A percentile compares a stretch with the other conserved stretches of the same genome.
Evolutionary conservation across 2,329 filamentous ascomycete genomes (phyloP).

Genomic region (Trichophyton verrucosum): DNA sequence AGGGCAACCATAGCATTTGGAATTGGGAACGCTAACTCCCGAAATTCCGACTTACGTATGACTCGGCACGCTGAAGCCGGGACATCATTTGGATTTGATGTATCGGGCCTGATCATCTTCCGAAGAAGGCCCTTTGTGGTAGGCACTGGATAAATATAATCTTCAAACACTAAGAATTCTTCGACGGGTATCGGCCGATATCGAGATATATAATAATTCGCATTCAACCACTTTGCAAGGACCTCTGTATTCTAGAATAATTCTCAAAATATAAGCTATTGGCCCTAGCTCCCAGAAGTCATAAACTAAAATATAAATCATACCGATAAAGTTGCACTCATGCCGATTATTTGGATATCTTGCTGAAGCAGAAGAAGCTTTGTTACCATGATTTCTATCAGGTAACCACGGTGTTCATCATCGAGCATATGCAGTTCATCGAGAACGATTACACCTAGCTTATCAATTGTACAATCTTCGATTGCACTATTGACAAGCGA

Average conservation of each 20-base stretch:
- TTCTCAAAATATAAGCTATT: background rate
- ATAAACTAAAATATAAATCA: constrained; percentile 14
- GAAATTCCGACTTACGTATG: constrained; percentile 46
- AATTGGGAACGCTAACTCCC: constrained; percentile 52
- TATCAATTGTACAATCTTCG: constrained; percentile 54
- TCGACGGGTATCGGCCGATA: constrained; percentile 66
- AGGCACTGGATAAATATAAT: constrained; percentile 51
- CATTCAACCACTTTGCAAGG: constrained; percentile 57
- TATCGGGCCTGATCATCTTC: constrained; percentile 41
- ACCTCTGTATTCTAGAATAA: constrained; percentile 52
- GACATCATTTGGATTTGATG: constrained; percentile 22
- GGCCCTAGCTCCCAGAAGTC: background rate
- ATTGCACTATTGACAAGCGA: constrained; percentile 61
- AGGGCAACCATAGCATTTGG: constrained; percentile 60
- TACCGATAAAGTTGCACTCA: constrained; percentile 68
- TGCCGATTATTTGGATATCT: constrained; percentile 58
- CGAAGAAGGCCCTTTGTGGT: constrained; percentile 48
- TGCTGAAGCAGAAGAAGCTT: constrained; percentile 59
- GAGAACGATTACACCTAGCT: constrained; percentile 54
- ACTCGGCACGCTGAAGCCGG: constrained; percentile 26
- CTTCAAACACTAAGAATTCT: constrained; percentile 61
- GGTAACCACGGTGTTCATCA: constrained; percentile 61
- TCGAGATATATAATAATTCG: constrained; percentile 58
- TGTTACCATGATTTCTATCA: constrained; percentile 61
- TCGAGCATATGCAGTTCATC: constrained; percentile 77